Conservation (phyloP, 345 rosid species). For the Toxicodendron radicans region DNA sequence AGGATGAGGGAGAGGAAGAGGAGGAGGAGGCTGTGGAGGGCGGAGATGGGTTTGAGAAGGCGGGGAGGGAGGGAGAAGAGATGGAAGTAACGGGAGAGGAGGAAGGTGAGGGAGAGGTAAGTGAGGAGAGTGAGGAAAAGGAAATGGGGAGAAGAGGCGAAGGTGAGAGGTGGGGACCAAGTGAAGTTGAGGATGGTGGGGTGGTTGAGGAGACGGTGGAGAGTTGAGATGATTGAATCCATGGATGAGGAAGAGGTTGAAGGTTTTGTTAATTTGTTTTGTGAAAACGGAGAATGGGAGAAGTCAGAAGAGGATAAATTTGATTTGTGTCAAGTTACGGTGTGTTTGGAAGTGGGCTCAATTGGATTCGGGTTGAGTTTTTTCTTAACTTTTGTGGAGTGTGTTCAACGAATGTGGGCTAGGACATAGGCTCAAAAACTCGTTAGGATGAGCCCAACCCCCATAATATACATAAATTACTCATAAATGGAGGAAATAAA, state of each 20-base stretch:
- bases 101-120: slow-evolving; percentile 54
- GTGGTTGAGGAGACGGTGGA: slow-evolving; percentile 55
- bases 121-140: slow-evolving; percentile 41
- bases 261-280: too few relatives aligned
- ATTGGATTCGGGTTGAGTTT: not conserved
- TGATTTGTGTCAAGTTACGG: not conserved
- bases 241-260: not conserved
- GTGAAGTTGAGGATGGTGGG: slow-evolving; percentile 52
- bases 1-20: slow-evolving; percentile 57
- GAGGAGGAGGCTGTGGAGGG: slow-evolving; percentile 70
- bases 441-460: too few relatives aligned
- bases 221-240: slow-evolving; percentile 22
- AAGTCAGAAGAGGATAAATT: not conserved
- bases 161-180: slow-evolving; percentile 58
- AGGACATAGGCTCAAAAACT: too few relatives aligned
- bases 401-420: too few relatives aligned
- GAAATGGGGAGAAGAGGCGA: slow-evolving; percentile 58
- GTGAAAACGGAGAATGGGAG: not conserved
- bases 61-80: slow-evolving; percentile 32
- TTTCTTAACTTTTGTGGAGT: too few relatives aligned
- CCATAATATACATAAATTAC: too few relatives aligned
- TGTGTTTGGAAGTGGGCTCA: not conserved
- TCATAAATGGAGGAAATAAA: too few relatives aligned
- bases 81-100: slow-evolving; percentile 35
- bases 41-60: slow-evolving; percentile 67